Conservation (phyloP, 352 stramenopile species). For the Phytophthora lateralis region DNA sequence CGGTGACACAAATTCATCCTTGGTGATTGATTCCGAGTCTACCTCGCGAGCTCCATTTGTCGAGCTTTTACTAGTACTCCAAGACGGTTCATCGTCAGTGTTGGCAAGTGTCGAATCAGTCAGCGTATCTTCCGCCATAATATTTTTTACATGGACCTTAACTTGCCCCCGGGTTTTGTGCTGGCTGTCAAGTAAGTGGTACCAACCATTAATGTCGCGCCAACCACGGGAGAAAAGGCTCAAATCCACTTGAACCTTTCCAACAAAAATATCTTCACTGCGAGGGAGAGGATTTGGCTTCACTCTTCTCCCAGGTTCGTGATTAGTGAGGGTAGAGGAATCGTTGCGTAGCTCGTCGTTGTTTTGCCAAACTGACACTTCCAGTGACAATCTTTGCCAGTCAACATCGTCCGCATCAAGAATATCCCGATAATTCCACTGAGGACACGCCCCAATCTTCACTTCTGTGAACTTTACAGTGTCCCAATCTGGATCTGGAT, state of each 20-base stretch:
- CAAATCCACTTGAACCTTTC: slow-evolving; percentile 31
- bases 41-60: background rate
- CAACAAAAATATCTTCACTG: slow-evolving; percentile 15
- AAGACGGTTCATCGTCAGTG: background rate
- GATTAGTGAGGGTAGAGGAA: background rate
- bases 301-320: background rate
- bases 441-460: background rate
- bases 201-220: slow-evolving; percentile 37
- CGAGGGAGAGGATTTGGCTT: background rate
- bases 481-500: background rate
- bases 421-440: background rate
- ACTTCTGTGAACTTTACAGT: background rate
- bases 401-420: background rate
- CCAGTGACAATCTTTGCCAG: slow-evolving; percentile 1
- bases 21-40: background rate
- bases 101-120: background rate
- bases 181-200: slow-evolving; percentile 33
- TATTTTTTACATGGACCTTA: slow-evolving; percentile 28
- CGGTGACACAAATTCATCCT: background rate
- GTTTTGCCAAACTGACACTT: slow-evolving; percentile 14
- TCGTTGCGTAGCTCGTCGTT: background rate
- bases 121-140: background rate
- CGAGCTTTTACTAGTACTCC: background rate
- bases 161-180: slow-evolving; percentile 33
- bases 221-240: slow-evolving; percentile 31